Evolutionary conservation across 805 yeast genomes (phyloP).

Genomic region (Candida pseudoglaebosa): DNA sequence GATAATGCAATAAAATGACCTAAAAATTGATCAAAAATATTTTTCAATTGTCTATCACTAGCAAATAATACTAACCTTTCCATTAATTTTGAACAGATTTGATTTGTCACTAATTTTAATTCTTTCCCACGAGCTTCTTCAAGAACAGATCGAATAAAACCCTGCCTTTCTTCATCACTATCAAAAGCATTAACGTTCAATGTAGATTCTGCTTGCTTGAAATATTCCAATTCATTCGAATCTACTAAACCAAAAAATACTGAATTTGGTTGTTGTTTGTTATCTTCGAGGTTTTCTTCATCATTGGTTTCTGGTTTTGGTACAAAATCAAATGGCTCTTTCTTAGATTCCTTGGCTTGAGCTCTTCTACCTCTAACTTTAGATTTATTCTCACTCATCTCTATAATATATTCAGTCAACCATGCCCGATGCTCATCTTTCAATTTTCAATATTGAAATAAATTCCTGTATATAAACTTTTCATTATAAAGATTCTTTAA

Average conservation of each 20-base stretch:
- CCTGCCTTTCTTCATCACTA: constrained; percentile 62
- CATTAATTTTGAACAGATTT: constrained; percentile 88
- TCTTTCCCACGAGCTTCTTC: constrained; percentile 89
- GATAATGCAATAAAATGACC: constrained; percentile 77
- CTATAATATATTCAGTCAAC: neutral
- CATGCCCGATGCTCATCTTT: constrained; percentile 7
- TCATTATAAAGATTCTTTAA: neutral
- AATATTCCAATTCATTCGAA: constrained; percentile 80
- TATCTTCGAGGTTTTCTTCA: constrained; percentile 7
- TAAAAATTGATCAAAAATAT: constrained; percentile 59
- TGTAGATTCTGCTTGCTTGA: constrained; percentile 87
- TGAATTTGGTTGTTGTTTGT: constrained; percentile 25
- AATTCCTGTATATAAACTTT: neutral
- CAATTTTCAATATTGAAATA: neutral
- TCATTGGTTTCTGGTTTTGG: constrained; percentile 8
- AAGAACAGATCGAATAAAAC: constrained; percentile 72
- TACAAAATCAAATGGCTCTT: constrained; percentile 12
- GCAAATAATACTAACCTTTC: constrained; percentile 78
- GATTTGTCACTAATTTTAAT: constrained; percentile 86
- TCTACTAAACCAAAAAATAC: constrained; percentile 83
- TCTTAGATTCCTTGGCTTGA: constrained; percentile 22
- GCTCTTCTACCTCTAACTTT: constrained; percentile 44
- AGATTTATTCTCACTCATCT: constrained; percentile 7
- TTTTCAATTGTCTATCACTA: constrained; percentile 59
- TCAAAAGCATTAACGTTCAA: constrained; percentile 77